These are phyloP conservation scores for Globisporangium carolinianum DNA, from an alignment of 352 stramenopile species.

Conservation along the genomic window DNA sequence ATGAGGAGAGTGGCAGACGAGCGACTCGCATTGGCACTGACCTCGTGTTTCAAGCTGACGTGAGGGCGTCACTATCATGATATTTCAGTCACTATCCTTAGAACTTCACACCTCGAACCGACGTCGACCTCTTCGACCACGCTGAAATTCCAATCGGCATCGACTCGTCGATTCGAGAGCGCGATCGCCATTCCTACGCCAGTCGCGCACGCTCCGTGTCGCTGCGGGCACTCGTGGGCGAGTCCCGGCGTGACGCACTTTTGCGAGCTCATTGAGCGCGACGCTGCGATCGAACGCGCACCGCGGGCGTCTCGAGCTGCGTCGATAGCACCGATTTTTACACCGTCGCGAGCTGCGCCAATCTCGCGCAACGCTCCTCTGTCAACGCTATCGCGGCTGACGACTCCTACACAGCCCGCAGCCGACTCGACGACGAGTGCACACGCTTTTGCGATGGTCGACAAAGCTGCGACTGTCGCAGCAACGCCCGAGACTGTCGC, in stretches of 20 bases:
- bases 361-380: background rate
- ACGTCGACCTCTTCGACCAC: too few species aligned
- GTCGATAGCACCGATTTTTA: background rate
- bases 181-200: background rate
- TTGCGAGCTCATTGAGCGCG: conserved; percentile 43
- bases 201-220: conserved; percentile 16
- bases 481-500: background rate
- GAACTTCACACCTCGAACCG: too few species aligned
- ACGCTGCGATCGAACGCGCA: background rate
- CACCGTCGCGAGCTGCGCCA: background rate
- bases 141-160: too few species aligned
- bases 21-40: too few species aligned
- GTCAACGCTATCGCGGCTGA: too few species aligned
- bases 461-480: background rate
- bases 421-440: too few species aligned
- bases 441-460: background rate
- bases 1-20: too few species aligned
- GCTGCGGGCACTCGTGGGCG: conserved; percentile 66
- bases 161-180: too few species aligned
- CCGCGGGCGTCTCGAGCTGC: background rate
- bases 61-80: too few species aligned
- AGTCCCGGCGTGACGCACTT: conserved; percentile 57
- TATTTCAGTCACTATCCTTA: too few species aligned
- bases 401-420: too few species aligned
- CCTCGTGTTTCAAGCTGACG: too few species aligned